Evolutionary conservation across 176 grass and related monocot genomes (phyloP), one percentile per base, ranked within the genome.

Genomic region (Thinopyrum elongatum): DNA sequence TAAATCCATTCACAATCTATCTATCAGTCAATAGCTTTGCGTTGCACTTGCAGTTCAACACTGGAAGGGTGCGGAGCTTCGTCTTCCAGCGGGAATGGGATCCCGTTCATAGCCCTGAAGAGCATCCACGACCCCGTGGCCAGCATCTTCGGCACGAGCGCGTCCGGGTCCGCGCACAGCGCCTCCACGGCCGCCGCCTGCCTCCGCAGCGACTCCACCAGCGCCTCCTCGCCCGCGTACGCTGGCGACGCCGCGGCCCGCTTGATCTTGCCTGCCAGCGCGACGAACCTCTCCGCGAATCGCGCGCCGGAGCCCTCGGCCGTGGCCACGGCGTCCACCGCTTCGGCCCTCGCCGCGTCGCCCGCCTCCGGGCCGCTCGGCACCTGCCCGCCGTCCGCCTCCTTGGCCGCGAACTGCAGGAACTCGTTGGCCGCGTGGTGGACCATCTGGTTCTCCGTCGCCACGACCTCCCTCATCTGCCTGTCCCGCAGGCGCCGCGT

Each of bases 341-440:
- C 62, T 11, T 65, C 4, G 27, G 28, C 33, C 33, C 33, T 70
- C 21, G 66, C 66, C 66, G 33, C 67, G 33, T 70, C 67, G 9
- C 8, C 66, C 10, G 33, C 67, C 9, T 38, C 67, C 67, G 39
- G 5, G 33, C 1, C 34, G 21, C 5, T n/a, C 1, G 33, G 67
- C 67, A 70, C 67, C 67, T 12, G 8, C 19, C 67, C 67, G 67
- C 31, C 67, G 33, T 12, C 19, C 67, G 67, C 1, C 67, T 70
- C 67, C 67, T 70, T 38, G 17, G 19, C 21, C 34, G 67, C 67
- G 34, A 70, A 70, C 34, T 21, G 35, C 19, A 70, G 67, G 22
- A 70, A 70, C 67, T 70, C 67, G 67, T 38, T 70, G 33, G 67
- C 67, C 33, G 67, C 67, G 67, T n/a, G 19, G 67, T 70, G 67